Evolutionary conservation across 441 rosid species (phyloP).

Genomic region (Eruca vesicaria): DNA sequence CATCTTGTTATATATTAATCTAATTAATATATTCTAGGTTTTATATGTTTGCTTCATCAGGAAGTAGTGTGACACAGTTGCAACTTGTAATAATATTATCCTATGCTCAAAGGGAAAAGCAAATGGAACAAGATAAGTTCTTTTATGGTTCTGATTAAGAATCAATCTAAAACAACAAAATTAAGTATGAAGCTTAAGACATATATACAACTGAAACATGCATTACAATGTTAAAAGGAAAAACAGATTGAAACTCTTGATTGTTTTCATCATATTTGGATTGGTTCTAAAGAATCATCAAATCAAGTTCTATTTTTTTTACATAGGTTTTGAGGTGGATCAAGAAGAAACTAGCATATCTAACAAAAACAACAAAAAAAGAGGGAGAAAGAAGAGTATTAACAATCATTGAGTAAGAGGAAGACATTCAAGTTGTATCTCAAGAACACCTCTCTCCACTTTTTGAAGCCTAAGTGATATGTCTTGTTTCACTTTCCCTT

Average conservation of each 20-base stretch:
- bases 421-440: slow-evolving; percentile 90
- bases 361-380: background rate
- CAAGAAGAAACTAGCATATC: slow-evolving; percentile 19
- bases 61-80: background rate
- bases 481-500: slow-evolving; percentile 81
- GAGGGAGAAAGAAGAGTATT: background rate
- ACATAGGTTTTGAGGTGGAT: slow-evolving; percentile 13
- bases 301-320: too few species aligned
- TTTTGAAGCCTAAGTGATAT: slow-evolving; percentile 79
- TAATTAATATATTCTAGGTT: background rate
- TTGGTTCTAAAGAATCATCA: slow-evolving; percentile 12
- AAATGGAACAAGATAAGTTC: background rate
- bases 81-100: slow-evolving; percentile 12
- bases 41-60: background rate
- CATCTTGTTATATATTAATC: background rate
- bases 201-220: background rate
- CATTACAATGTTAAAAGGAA: background rate
- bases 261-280: background rate
- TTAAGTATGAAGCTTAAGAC: background rate
- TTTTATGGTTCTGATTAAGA: background rate
- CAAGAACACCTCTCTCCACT: slow-evolving; percentile 85
- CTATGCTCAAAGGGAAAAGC: background rate
- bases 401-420: slow-evolving; percentile 71
- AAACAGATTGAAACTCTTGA: background rate
- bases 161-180: background rate